phyloP scores from a whole-genome alignment of 768 basidiomycete genomes.

The Suillus subaureus region DNA sequence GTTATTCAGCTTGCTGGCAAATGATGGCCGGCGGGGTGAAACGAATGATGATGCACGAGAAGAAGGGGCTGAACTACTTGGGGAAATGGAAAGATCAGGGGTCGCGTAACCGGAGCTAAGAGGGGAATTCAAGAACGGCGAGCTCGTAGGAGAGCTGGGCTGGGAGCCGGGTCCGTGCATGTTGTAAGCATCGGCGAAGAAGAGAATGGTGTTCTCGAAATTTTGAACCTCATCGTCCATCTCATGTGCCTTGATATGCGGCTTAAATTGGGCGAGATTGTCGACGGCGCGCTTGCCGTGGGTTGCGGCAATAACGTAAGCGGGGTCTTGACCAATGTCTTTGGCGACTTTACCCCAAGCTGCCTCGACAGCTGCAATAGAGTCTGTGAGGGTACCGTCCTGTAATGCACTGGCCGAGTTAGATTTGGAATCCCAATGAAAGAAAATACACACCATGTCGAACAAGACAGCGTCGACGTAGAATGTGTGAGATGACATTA shows the following conservation, averaged over 20 bases:
- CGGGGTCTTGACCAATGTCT: conserved; percentile 69
- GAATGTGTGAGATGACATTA: conserved; percentile 39
- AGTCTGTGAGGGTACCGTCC: conserved; percentile 77
- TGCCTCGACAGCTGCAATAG: conserved; percentile 72
- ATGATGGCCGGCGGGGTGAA: conserved; percentile 48
- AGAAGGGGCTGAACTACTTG: conserved; percentile 40
- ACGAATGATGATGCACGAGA: conserved; percentile 48
- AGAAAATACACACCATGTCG: conserved; percentile 58
- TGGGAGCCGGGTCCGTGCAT: conserved; percentile 43
- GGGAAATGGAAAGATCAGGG: conserved; percentile 41
- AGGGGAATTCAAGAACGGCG: conserved; percentile 17
- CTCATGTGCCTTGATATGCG: conserved; percentile 53
- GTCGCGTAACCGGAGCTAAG: conserved; percentile 40
- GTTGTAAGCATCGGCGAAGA: conserved; percentile 62
- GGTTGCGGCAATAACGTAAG: conserved; percentile 71
- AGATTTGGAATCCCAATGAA: conserved; percentile 17
- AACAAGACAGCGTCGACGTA: conserved; percentile 62
- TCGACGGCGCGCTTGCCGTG: conserved; percentile 80
- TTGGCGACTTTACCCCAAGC: conserved; percentile 75
- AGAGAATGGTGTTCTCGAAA: conserved; percentile 68
- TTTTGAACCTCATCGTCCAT: conserved; percentile 59
- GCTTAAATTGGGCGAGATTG: conserved; percentile 67
- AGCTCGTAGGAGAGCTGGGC: conserved; percentile 22
- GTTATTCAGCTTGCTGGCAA: conserved; percentile 43
- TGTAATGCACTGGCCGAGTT: conserved; percentile 33